Evolutionary conservation across 805 yeast genomes (phyloP).

Genomic region (Kluyveromyces aestuarii): DNA sequence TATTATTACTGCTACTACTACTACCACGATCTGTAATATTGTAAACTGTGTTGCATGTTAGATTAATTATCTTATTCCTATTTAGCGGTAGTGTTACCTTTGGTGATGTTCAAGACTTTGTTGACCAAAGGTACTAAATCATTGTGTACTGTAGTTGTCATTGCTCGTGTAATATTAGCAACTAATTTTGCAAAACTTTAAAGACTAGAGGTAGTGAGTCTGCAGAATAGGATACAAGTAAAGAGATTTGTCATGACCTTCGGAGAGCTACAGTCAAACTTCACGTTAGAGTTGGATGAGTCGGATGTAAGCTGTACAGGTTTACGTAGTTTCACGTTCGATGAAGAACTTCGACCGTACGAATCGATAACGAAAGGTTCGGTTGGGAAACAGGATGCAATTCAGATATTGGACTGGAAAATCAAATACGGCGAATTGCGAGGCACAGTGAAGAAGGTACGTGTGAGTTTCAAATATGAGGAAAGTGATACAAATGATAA

Average conservation of each 20-base stretch:
- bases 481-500: background rate
- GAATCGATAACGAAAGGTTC: background rate
- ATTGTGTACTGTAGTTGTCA: too few species aligned
- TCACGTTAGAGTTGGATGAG: background rate
- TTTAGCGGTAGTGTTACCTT: too few species aligned
- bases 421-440: background rate
- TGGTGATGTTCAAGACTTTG: too few species aligned
- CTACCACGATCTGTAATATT: too few species aligned
- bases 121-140: too few species aligned
- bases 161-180: too few species aligned
- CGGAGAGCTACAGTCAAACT: background rate
- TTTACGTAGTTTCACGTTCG: background rate
- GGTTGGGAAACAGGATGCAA: background rate
- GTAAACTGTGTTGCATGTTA: too few species aligned
- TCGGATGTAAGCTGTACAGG: background rate
- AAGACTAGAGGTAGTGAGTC: too few species aligned
- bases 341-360: background rate
- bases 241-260: background rate
- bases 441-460: background rate
- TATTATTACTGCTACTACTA: too few species aligned
- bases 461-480: background rate
- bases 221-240: too few species aligned
- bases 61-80: too few species aligned
- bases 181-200: too few species aligned
- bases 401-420: conserved; percentile 1